phyloP scores from a whole-genome alignment of 441 rosid species.

The Capsella rubella region DNA sequence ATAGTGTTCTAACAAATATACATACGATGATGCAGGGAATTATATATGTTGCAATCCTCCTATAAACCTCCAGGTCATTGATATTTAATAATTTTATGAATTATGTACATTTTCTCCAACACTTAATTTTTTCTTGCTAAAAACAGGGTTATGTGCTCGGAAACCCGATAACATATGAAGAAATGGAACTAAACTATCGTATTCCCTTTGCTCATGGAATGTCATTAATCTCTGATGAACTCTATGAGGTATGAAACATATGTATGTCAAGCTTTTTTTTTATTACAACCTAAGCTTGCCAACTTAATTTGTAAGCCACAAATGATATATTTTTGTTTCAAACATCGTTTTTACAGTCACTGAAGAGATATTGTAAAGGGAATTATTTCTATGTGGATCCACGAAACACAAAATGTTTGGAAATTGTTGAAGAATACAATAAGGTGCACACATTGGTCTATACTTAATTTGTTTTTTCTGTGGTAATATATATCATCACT shows the following conservation, averaged over 20 bases:
- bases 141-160: conserved; percentile 20
- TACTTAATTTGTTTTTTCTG: no score
- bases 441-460: conserved; percentile 35
- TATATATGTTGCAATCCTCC: conserved; percentile 40
- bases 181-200: not conserved
- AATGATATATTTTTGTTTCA: not conserved
- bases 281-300: no score
- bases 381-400: conserved; percentile 9
- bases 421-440: conserved; percentile 23
- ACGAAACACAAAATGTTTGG: conserved; percentile 48
- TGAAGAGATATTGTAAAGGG: conserved; percentile 52
- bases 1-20: no score
- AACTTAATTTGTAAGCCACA: not conserved
- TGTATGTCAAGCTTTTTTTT: not conserved
- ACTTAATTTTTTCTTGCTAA: not conserved
- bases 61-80: conserved; percentile 31
- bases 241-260: conserved; percentile 6
- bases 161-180: not conserved
- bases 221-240: conserved; percentile 12
- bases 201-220: not conserved
- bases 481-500: no score
- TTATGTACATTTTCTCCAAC: no score
- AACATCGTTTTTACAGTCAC: conserved; percentile 44
- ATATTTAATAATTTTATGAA: no score
- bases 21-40: not conserved